Conservation (phyloP, 2,329 filamentous ascomycete species). For the Ceratocystis albifundus region DNA sequence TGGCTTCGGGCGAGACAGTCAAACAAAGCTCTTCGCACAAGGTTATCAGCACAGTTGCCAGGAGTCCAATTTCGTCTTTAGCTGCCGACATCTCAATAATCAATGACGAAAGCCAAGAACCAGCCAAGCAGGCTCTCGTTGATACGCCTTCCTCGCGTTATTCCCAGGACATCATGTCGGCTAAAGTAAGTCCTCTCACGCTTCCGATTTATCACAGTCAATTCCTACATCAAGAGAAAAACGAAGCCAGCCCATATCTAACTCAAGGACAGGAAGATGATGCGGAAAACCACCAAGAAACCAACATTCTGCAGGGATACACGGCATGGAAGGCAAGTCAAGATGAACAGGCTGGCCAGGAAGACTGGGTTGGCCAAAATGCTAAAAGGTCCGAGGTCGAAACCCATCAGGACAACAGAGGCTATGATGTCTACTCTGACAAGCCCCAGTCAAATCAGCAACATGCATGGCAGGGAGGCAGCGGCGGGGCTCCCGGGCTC, state of each 20-base stretch:
- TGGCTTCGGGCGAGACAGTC: not conserved
- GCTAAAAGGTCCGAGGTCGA: not conserved
- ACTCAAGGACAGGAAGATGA: not conserved
- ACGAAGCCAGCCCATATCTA: not conserved
- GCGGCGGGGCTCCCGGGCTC: not conserved
- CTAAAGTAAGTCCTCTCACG: conserved; percentile 27
- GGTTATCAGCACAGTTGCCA: not conserved
- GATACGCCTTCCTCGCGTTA: conserved; percentile 27
- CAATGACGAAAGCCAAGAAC: not conserved
- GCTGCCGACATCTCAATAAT: conserved; percentile 5
- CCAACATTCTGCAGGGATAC: conserved; percentile 17
- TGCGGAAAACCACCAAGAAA: not conserved
- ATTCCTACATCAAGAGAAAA: not conserved
- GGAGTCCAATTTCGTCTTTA: conserved; percentile 10
- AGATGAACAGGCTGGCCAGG: not conserved
- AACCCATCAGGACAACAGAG: not conserved
- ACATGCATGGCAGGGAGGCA: not conserved
- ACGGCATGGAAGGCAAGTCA: conserved; percentile 15
- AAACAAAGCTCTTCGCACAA: conserved; percentile 3
- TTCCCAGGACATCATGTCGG: conserved; percentile 27
- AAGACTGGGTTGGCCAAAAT: not conserved
- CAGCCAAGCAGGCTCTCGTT: not conserved
- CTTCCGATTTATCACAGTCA: not conserved
- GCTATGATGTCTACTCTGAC: not conserved
- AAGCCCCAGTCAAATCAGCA: not conserved